A percentile compares a stretch with the other conserved stretches of the same genome.
phyloP scores from a whole-genome alignment of 208 protist genomes.

The Leishmania arabica region DNA sequence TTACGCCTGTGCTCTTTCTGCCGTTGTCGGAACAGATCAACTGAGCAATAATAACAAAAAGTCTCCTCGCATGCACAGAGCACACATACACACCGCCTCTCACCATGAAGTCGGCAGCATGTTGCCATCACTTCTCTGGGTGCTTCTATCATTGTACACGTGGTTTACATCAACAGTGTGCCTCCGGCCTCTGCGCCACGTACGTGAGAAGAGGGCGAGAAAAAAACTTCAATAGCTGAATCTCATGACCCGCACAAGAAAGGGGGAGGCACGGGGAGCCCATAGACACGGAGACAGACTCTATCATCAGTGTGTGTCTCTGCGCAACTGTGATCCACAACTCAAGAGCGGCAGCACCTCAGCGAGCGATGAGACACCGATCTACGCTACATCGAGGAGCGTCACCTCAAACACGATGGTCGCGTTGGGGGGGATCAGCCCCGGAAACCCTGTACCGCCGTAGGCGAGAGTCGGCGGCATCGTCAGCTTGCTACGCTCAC shows the following conservation, averaged over 20 bases:
- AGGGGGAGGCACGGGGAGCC: background rate
- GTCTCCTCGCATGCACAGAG: background rate
- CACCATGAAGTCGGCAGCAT: background rate
- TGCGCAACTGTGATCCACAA: background rate
- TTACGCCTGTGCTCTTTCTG: background rate
- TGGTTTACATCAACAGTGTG: slow-evolving; percentile 7
- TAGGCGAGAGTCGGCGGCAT: slow-evolving; percentile 91
- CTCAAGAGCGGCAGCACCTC: background rate
- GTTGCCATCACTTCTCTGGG: background rate
- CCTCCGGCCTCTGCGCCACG: background rate
- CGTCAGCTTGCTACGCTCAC: slow-evolving; percentile 92
- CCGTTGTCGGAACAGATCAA: background rate
- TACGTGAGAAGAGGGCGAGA: background rate
- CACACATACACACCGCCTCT: background rate
- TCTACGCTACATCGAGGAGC: slow-evolving; percentile 80
- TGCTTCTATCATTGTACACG: background rate
- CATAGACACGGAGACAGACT: background rate
- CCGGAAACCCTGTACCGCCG: slow-evolving; percentile 86
- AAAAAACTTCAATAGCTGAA: background rate
- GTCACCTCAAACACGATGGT: slow-evolving; percentile 94
- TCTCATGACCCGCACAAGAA: background rate
- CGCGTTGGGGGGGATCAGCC: slow-evolving; percentile 87
- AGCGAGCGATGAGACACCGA: background rate
- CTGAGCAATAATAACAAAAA: background rate
- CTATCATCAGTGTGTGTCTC: background rate